phyloP scores from a whole-genome alignment of 805 yeast genomes.

The Yarrowia sp. region DNA sequence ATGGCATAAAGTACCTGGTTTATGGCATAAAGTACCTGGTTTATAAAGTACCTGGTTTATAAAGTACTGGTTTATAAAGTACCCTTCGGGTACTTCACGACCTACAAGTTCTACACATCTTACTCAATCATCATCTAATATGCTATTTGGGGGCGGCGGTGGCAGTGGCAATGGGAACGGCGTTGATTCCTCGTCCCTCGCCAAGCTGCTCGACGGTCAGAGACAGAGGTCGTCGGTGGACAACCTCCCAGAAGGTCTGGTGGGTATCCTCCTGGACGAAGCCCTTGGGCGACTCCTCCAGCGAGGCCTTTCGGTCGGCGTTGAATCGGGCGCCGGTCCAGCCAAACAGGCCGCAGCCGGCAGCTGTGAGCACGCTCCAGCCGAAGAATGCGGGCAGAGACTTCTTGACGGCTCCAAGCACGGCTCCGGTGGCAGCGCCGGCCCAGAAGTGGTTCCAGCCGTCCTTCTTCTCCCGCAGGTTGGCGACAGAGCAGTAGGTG shows the following conservation, averaged over 20 bases:
- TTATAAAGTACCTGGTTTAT: too few species aligned
- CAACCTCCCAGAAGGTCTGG: slow-evolving; percentile 76
- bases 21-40: too few species aligned
- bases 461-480: slow-evolving; percentile 61
- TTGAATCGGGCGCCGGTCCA: slow-evolving; percentile 36
- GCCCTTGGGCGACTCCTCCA: slow-evolving; percentile 33
- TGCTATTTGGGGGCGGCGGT: slow-evolving; percentile 1
- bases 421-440: slow-evolving; percentile 48
- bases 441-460: slow-evolving; percentile 56
- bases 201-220: slow-evolving; percentile 78
- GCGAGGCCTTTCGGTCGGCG: slow-evolving; percentile 36
- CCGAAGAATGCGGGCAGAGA: slow-evolving; percentile 47
- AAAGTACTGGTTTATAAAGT: too few species aligned
- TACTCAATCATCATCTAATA: slow-evolving; percentile 3
- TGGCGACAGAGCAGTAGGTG: slow-evolving; percentile 49
- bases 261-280: slow-evolving; percentile 44
- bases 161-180: slow-evolving; percentile 27
- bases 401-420: slow-evolving; percentile 42
- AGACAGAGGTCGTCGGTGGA: slow-evolving; percentile 75
- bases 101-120: neutral
- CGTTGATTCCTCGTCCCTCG: slow-evolving; percentile 33
- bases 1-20: too few species aligned
- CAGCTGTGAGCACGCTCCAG: slow-evolving; percentile 46
- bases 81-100: too few species aligned
- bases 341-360: slow-evolving; percentile 44